These are phyloP conservation scores for Apiotrichum veenhuisii DNA, from an alignment of 1,284 basidiomycete species.

Conservation along the genomic window DNA sequence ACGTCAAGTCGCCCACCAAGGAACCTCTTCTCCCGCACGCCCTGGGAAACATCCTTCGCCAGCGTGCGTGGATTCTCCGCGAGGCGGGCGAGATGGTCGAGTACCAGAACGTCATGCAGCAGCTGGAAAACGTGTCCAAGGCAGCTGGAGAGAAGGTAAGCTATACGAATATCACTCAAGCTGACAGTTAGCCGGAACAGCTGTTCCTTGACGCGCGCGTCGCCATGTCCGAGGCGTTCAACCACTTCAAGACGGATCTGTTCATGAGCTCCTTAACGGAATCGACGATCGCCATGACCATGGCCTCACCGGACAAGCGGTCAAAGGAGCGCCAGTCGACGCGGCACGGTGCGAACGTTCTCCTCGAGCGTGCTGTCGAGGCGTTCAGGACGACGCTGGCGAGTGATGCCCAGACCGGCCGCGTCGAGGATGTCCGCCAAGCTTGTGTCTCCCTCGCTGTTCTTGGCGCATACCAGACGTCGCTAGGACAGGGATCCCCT, in stretches of 20 bases:
- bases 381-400: constrained; percentile 65
- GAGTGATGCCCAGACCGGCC: constrained; percentile 59
- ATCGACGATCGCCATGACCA: constrained; percentile 78
- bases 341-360: constrained; percentile 60
- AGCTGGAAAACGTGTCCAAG: constrained; percentile 41
- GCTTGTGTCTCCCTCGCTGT: constrained; percentile 66
- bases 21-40: constrained; percentile 66
- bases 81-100: constrained; percentile 55
- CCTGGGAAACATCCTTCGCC: constrained; percentile 63
- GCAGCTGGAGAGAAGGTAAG: constrained; percentile 30
- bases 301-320: constrained; percentile 63
- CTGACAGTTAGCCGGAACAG: constrained; percentile 60
- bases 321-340: constrained; percentile 47
- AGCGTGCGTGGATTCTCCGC: constrained; percentile 72
- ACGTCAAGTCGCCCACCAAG: constrained; percentile 51
- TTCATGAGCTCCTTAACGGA: constrained; percentile 80
- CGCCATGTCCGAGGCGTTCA: constrained; percentile 68
- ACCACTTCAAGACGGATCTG: constrained; percentile 73
- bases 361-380: constrained; percentile 64
- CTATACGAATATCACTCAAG: not conserved
- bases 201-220: constrained; percentile 68
- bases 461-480: constrained; percentile 70
- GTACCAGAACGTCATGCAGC: constrained; percentile 59
- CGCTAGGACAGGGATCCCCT: constrained; percentile 61
- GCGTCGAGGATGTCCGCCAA: constrained; percentile 67